phyloP scores from a whole-genome alignment of 768 basidiomycete genomes.

The Pleurotus cornucopiae region DNA sequence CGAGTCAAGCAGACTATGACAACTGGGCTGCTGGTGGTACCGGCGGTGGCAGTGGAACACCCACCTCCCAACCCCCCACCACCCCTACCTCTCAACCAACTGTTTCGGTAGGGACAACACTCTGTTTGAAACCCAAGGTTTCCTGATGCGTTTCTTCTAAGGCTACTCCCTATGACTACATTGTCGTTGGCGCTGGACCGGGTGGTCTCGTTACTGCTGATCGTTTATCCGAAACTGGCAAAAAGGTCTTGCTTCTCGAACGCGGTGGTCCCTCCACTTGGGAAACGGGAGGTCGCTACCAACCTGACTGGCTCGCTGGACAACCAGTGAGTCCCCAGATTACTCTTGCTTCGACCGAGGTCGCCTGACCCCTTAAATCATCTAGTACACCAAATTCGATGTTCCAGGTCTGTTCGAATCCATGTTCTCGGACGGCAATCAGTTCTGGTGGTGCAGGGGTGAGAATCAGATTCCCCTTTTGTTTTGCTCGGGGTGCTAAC shows the following conservation, averaged over 20 bases:
- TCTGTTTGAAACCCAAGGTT: neutral
- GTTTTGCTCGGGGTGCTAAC: neutral
- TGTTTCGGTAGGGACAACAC: conserved; percentile 20
- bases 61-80: conserved; percentile 29
- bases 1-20: conserved; percentile 39
- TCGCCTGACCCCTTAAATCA: neutral
- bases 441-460: conserved; percentile 67
- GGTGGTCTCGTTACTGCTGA: conserved; percentile 59
- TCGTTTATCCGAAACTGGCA: conserved; percentile 55
- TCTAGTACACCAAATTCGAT: conserved; percentile 61
- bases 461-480: neutral
- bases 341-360: neutral
- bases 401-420: conserved; percentile 63
- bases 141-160: conserved; percentile 13
- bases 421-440: conserved; percentile 54
- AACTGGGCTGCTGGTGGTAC: conserved; percentile 47
- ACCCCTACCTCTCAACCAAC: conserved; percentile 28
- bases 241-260: conserved; percentile 59
- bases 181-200: conserved; percentile 55
- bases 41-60: conserved; percentile 29
- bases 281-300: conserved; percentile 55
- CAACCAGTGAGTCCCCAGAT: conserved; percentile 30
- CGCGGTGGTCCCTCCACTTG: conserved; percentile 60
- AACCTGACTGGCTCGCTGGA: conserved; percentile 44
- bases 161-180: conserved; percentile 48